phyloP scores from a whole-genome alignment of 306 rosid species.

The Quercus glauca region DNA sequence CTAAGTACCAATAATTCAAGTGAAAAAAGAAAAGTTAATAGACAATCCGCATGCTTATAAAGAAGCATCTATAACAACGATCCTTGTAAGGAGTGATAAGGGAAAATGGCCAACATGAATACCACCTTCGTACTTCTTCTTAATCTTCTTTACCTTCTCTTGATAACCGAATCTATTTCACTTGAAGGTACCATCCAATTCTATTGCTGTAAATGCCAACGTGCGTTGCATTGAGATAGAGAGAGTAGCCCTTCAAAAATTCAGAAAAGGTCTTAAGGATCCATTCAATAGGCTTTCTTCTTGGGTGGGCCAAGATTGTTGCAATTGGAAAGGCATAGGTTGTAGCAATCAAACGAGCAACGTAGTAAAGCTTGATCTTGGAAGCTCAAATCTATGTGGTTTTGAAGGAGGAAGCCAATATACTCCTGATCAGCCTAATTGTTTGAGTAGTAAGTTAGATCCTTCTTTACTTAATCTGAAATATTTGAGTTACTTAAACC shows the following conservation, averaged over 20 bases:
- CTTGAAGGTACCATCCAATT: too few species aligned
- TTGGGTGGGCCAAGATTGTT: constrained; percentile 10
- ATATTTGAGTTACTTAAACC: neutral
- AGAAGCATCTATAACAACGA: too few species aligned
- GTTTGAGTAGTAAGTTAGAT: neutral
- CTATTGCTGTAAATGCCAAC: neutral
- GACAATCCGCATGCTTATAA: too few species aligned
- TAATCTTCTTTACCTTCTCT: too few species aligned
- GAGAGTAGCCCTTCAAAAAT: constrained; percentile 4
- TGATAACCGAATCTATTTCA: too few species aligned
- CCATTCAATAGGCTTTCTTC: neutral
- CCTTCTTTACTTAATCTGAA: neutral
- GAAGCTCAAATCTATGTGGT: too few species aligned
- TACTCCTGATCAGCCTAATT: too few species aligned
- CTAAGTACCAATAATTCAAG: too few species aligned
- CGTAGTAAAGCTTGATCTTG: constrained; percentile 5
- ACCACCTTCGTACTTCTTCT: too few species aligned
- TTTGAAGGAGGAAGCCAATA: neutral
- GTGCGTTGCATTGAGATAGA: neutral
- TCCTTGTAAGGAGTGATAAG: too few species aligned
- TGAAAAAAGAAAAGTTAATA: too few species aligned
- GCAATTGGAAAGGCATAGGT: neutral
- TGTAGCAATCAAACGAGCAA: neutral
- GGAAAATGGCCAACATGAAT: too few species aligned
- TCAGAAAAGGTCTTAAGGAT: constrained; percentile 1